Conservation (phyloP, 768 basidiomycete genomes). For the Jaapia argillacea region DNA sequence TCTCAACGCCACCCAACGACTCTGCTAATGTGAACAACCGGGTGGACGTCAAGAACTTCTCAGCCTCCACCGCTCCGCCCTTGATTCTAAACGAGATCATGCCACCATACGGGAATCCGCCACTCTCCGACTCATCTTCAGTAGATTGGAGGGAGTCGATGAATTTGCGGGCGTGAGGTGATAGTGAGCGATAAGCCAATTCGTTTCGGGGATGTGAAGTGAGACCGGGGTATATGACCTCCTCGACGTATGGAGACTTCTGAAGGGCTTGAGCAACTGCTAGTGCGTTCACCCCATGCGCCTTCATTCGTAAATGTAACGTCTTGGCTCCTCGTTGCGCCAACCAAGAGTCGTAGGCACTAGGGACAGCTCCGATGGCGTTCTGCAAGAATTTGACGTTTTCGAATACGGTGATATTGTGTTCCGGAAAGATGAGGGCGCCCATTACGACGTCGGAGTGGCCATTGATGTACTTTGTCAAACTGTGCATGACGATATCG, state of each 20-base stretch:
- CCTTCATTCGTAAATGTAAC: conserved; percentile 77
- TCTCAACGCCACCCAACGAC: conserved; percentile 88
- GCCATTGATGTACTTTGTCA: conserved; percentile 90
- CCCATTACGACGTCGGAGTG: conserved; percentile 94
- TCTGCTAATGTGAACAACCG: conserved; percentile 78
- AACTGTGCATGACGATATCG: conserved; percentile 74
- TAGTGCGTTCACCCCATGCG: conserved; percentile 80
- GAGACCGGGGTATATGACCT: conserved; percentile 84
- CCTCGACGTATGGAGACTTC: conserved; percentile 48
- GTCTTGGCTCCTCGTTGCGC: conserved; percentile 90
- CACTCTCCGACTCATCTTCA: conserved; percentile 18
- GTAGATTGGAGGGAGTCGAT: conserved; percentile 31
- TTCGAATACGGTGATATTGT: conserved; percentile 34
- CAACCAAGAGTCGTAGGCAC: conserved; percentile 83
- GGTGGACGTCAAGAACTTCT: conserved; percentile 55
- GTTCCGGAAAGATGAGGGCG: conserved; percentile 58
- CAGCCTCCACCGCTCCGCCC: conserved; percentile 42
- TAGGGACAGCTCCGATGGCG: conserved; percentile 76
- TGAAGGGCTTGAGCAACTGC: conserved; percentile 56
- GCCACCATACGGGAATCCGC: conserved; percentile 82
- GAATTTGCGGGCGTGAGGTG: conserved; percentile 62
- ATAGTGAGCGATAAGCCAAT: conserved; percentile 51
- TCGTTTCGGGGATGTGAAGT: conserved; percentile 53
- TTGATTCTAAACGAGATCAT: conserved; percentile 72
- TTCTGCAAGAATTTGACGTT: conserved; percentile 85